phyloP scores from a whole-genome alignment of 208 protist species.

The Wallacemonas sp. region DNA sequence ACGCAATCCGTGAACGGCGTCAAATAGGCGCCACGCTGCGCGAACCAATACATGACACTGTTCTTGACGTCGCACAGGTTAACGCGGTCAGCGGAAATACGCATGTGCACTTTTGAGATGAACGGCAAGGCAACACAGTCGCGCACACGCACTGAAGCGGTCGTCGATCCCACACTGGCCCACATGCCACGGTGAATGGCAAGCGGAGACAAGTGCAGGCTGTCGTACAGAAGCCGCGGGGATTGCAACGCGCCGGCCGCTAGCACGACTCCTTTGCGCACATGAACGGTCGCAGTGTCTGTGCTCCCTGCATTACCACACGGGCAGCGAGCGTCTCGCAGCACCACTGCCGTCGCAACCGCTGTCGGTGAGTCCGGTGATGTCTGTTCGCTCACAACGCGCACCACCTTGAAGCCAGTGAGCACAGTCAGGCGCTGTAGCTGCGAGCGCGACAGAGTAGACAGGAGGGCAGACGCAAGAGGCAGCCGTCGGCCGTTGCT shows the following conservation, averaged over 20 bases:
- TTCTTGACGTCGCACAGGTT: slow-evolving; percentile 33
- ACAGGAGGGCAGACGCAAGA: slow-evolving; percentile 28
- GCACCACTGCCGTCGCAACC: neutral
- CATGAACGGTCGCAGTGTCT: neutral
- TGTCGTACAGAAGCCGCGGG: slow-evolving; percentile 38
- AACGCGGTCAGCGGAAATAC: slow-evolving; percentile 44
- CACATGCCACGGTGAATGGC: neutral
- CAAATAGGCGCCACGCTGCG: slow-evolving; percentile 45
- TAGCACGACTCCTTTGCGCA: slow-evolving; percentile 46
- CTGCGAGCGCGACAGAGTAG: neutral
- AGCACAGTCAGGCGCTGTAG: slow-evolving; percentile 23
- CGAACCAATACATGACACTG: slow-evolving; percentile 35
- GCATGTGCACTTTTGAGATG: slow-evolving; percentile 31
- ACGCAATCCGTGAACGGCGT: slow-evolving; percentile 54
- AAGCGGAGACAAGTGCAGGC: neutral
- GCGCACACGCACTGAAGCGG: slow-evolving; percentile 16
- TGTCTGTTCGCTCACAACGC: slow-evolving; percentile 14
- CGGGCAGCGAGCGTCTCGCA: neutral
- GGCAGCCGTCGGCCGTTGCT: slow-evolving; percentile 50
- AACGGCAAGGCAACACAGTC: slow-evolving; percentile 66
- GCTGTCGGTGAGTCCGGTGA: neutral
- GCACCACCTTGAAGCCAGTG: slow-evolving; percentile 18
- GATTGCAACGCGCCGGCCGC: slow-evolving; percentile 49
- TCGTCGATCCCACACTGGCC: neutral
- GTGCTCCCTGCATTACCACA: neutral